Percentiles rank a stretch among this genome's conserved stretches.
These are phyloP conservation scores for Pseudogymnoascus sp. DNA, from an alignment of 2,329 filamentous ascomycete genomes.

Conservation along the genomic window DNA sequence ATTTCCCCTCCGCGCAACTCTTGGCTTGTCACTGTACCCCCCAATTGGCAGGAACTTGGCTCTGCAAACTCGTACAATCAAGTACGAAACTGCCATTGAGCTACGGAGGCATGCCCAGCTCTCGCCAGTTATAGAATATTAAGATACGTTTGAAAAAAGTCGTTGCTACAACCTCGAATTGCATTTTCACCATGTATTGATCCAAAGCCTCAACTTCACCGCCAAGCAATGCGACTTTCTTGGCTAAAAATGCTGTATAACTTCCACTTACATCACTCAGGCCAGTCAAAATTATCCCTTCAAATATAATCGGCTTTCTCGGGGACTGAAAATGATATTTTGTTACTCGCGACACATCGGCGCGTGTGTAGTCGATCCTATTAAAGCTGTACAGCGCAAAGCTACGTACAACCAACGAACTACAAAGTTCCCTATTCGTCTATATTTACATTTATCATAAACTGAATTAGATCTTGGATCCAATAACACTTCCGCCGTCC, in stretches of 20 bases:
- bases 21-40: constrained; percentile 4
- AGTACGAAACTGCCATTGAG: not conserved
- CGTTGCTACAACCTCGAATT: not conserved
- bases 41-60: not conserved
- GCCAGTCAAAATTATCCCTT: not conserved
- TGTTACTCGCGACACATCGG: not conserved
- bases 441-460: constrained; percentile 2
- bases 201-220: not conserved
- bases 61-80: not conserved
- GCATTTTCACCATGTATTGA: not conserved
- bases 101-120: not conserved
- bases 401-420: not conserved
- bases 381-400: not conserved
- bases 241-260: not conserved
- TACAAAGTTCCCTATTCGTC: not conserved
- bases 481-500: constrained; percentile 48
- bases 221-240: not conserved
- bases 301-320: not conserved
- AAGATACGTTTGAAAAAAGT: not conserved
- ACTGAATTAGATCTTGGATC: constrained; percentile 36
- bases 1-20: constrained; percentile 6
- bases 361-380: not conserved
- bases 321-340: not conserved
- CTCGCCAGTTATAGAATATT: not conserved
- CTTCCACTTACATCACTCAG: not conserved